Evolutionary conservation across 2,329 filamentous ascomycete species (phyloP), one percentile per base, ranked within the genome.

Genomic region (Chaetothyriales sp.): DNA sequence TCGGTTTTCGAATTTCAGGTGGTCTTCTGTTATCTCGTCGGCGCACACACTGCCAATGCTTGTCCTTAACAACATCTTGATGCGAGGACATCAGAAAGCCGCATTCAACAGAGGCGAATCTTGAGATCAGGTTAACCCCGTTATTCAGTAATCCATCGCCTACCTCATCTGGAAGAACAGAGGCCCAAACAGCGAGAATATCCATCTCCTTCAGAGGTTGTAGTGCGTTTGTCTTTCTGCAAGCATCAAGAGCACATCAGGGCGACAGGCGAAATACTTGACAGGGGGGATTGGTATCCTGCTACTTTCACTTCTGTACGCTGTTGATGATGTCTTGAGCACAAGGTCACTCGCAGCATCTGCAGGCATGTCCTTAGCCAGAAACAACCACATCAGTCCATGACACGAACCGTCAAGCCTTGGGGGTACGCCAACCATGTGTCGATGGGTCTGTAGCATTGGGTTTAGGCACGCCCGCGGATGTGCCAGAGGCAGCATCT

Each of bases 401-500:
- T 70, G 71, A 51, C 64, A 48, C 0, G 59, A 43, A 0, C 63
- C 61, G 3, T 63, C 55, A 0, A 81, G 70, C 2, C 63, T 63
- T 6, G 78, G 77, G 0, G 81, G 66, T 0, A 76, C 75, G 1
- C 73, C 74, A 2, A 79, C 70, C 2, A 73, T 76, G 9, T 69
- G 75, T 45, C 68, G 68, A 58, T 82, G 77, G 1, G 68, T 71
- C 52, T 83, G 78, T 0, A 72, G 70, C 1, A 83, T 80, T 0
- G 77, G 76, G 52, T 83, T 83, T 0, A n/a, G 80, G 79, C 1
- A 78, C 61, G 0, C 79, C 79, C 0, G 74, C 76, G 0, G 79
- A 81, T 2, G 80, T 83, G 0, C 79, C 80, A 0, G 80, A 83
- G 0, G 79, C 81, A 58, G 83, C 79, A 55, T 76, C 74, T 80